Percentiles rank a stretch among this genome's conserved stretches.
Evolutionary conservation across 2,329 filamentous ascomycete species (phyloP).

Genomic region (Purpureocillium lavendulum): DNA sequence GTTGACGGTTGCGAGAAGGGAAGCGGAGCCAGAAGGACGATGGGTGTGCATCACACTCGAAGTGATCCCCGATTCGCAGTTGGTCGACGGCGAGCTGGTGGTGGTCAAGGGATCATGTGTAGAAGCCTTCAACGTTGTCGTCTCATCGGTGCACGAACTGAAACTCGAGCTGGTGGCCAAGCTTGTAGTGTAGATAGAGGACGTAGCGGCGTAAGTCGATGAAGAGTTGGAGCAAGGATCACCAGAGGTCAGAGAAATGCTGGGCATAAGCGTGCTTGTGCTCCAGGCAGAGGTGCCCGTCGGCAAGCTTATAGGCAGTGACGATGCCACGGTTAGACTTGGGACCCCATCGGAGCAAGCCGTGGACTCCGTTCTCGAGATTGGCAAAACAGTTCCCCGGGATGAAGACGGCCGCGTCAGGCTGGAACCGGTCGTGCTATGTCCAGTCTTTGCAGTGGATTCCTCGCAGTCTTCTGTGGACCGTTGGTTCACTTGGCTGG

Average conservation of each 20-base stretch:
- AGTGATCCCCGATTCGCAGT: too few relatives aligned
- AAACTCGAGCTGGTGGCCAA: neutral
- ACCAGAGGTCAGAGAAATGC: neutral
- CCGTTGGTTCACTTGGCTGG: neutral
- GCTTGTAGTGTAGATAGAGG: neutral
- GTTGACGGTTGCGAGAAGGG: too few relatives aligned
- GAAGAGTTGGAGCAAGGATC: slow-evolving; percentile 2
- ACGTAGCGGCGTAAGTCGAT: neutral
- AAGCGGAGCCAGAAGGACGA: too few relatives aligned
- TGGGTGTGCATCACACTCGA: too few relatives aligned
- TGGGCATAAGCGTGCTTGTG: neutral
- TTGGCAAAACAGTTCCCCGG: neutral
- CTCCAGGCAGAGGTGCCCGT: neutral
- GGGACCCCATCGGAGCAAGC: neutral
- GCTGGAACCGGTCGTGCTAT: neutral
- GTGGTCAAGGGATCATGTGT: too few relatives aligned
- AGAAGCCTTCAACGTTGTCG: neutral
- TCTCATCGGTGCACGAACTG: neutral
- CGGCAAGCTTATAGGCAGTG: too few relatives aligned
- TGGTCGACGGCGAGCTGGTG: too few relatives aligned
- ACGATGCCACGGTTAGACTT: too few relatives aligned
- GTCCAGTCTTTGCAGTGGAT: neutral
- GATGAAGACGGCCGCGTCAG: neutral
- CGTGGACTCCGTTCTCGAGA: neutral
- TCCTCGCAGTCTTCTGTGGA: slow-evolving; percentile 1